phyloP scores from a whole-genome alignment of 1,139 yeast species.

The Yamadazyma sp. region DNA sequence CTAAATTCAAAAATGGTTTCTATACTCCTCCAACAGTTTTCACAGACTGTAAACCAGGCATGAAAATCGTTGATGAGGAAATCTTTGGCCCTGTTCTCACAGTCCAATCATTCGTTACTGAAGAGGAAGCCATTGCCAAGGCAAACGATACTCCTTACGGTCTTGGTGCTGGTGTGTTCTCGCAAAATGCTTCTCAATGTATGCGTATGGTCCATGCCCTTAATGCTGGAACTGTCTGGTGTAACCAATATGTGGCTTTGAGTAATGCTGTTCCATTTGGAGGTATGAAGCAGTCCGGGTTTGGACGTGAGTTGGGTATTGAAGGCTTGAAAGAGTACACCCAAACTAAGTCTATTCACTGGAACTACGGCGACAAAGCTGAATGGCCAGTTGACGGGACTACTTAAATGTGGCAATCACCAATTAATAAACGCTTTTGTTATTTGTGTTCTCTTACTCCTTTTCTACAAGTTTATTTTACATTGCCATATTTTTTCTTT shows the following conservation, averaged over 20 bases:
- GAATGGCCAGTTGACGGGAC: conserved; percentile 18
- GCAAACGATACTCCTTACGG: conserved; percentile 58
- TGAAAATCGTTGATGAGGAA: conserved; percentile 58
- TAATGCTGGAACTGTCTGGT: conserved; percentile 58
- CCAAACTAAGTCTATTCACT: conserved; percentile 75
- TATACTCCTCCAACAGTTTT: conserved; percentile 55
- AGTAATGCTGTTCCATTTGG: conserved; percentile 81
- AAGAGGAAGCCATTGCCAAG: conserved; percentile 50
- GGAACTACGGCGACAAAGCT: conserved; percentile 48
- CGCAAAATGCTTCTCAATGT: conserved; percentile 51
- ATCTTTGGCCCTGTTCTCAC: conserved; percentile 63
- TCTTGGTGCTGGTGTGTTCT: conserved; percentile 77
- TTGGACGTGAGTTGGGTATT: conserved; percentile 86
- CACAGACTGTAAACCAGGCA: conserved; percentile 50
- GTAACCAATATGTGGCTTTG: conserved; percentile 71
- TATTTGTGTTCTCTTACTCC: no score
- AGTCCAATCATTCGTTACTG: conserved; percentile 50
- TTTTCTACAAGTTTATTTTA: no score
- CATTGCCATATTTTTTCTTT: no score
- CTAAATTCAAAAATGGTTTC: conserved; percentile 42
- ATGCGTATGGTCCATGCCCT: conserved; percentile 44
- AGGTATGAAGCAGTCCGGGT: conserved; percentile 73
- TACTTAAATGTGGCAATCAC: no score
- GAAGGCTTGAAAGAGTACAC: conserved; percentile 76
- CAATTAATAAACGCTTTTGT: no score